A percentile compares a stretch with the other conserved stretches of the same genome.
These are phyloP conservation scores for Globisporangium paroecandrum DNA, from an alignment of 352 stramenopile species.

Conservation along the genomic window DNA sequence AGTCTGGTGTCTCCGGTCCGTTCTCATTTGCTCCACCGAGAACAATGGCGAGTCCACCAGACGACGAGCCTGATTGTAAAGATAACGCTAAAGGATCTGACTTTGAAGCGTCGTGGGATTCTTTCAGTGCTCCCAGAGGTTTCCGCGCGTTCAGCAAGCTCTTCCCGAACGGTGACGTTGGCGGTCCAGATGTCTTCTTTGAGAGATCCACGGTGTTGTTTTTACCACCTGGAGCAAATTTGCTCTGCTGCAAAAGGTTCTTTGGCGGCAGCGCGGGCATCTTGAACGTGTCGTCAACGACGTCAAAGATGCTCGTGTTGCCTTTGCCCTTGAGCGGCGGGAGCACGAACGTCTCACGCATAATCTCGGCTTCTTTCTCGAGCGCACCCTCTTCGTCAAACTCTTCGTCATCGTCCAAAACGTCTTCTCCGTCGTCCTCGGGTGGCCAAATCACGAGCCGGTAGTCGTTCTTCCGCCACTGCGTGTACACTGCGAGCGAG, in stretches of 20 bases:
- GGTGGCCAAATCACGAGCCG: conserved; percentile 78
- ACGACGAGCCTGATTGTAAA: not conserved
- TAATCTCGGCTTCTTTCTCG: conserved; percentile 70
- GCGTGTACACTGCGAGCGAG: conserved; percentile 61
- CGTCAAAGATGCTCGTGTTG: conserved; percentile 52
- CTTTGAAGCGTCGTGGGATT: not conserved
- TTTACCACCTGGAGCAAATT: conserved; percentile 13
- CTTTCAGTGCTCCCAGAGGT: conserved; percentile 5
- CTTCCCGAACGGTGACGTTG: not conserved
- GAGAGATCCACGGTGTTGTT: not conserved
- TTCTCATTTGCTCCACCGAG: not conserved
- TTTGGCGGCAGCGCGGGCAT: conserved; percentile 74
- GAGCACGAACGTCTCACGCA: conserved; percentile 77
- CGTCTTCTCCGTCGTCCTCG: conserved; percentile 76
- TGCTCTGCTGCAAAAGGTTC: conserved; percentile 22
- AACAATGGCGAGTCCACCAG: conserved; percentile 5
- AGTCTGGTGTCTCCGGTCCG: not conserved
- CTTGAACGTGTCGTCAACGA: conserved; percentile 68
- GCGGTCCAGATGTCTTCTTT: not conserved
- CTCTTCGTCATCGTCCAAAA: conserved; percentile 75
- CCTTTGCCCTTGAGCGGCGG: conserved; percentile 66
- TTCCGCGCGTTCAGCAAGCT: conserved; percentile 8
- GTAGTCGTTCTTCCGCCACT: conserved; percentile 84
- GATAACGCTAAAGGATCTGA: not conserved
- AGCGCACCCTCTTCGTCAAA: conserved; percentile 64